Evolutionary conservation across 257 asterid species (phyloP), one percentile per base, ranked within the genome.

Genomic region (Eucommia ulmoides): DNA sequence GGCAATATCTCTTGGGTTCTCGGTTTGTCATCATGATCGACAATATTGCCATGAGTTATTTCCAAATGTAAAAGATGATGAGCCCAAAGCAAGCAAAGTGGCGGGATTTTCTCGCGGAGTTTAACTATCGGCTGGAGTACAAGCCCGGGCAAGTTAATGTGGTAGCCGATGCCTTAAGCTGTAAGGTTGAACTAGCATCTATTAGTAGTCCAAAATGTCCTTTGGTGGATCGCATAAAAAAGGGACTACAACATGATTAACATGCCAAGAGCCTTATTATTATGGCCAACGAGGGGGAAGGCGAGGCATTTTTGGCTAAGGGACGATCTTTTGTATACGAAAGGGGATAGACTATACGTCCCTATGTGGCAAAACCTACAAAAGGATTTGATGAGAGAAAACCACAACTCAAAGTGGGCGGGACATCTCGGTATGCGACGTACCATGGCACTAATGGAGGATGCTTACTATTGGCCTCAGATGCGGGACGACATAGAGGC

Each of bases 91-190:
- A 57, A 33, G 38, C 20, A n/a, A 26, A 54, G 21, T 56, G 53
- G 62, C 53, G 47, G n/a, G 47, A 45, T 2, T 56, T 56, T 33
- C 17, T 49, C 0, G 49, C 49, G 6, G 55, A 57, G 17, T 57
- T 47, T n/a, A 55, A 57, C 22, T 56, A 5, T 25, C 54, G 26
- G 54, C 11, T 56, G 45, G 62, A 56, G 54, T 26, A 56, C 26
- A 46, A 48, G 8, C 25, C 33, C 1, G 19, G 54, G 7, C 23
- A 33, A 19, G 45, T 12, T 29, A 46, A 56, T 33, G 8, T 17
- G 1, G 47, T 56, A 9, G 46, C 33, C 1, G 62, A 56, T 42
- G 54, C 54, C 0, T 20, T 45, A 16, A 56, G 46, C 19, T 9
- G 53, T 2, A 45, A 46, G 23, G 41, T 22, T 26, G 53, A 29